Percentiles rank a stretch among this genome's conserved stretches.
Evolutionary conservation across 202 grass and related monocot species (phyloP).

Genomic region (Digitaria exilis): DNA sequence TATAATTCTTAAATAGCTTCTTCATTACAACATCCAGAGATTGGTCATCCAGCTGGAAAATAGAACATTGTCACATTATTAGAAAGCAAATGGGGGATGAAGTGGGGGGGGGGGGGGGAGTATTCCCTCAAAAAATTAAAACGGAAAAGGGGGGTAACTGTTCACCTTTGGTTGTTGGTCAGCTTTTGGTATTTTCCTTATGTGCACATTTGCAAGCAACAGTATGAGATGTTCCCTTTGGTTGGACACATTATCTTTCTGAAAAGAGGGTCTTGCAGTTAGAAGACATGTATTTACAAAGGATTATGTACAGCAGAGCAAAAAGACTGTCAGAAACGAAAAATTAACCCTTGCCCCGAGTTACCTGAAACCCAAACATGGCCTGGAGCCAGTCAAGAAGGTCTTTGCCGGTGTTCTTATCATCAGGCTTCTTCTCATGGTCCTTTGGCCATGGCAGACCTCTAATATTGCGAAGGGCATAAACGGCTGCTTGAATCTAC

Average conservation of each 20-base stretch:
- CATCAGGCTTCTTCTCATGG: conserved; percentile 62
- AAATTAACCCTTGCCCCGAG: not conserved
- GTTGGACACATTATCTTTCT: conserved; percentile 95
- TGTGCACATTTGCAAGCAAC: conserved; percentile 91
- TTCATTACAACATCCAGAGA: conserved; percentile 86
- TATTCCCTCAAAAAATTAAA: not conserved
- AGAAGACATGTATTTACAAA: not conserved
- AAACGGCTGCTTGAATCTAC: conserved; percentile 91
- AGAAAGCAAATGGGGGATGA: conserved; percentile 1
- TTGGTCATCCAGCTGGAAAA: conserved; percentile 78
- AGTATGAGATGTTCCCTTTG: conserved; percentile 97
- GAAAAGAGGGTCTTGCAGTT: conserved; percentile 18
- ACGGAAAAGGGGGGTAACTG: not conserved
- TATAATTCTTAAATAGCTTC: conserved; percentile 96
- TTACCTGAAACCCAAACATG: conserved; percentile 99
- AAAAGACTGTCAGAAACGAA: not conserved
- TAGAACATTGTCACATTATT: not conserved
- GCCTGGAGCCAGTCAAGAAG: conserved; percentile 96
- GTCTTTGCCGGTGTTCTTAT: conserved; percentile 71
- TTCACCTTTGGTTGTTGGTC: conserved; percentile 84
- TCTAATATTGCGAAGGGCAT: conserved; percentile 74
- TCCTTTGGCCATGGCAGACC: conserved; percentile 94
- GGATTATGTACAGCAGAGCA: conserved; percentile 4
- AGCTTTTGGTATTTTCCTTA: conserved; percentile 70
- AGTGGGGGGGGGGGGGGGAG: no score